Conservation (phyloP, 2,329 filamentous ascomycete genomes). For the Penicillium sclerotigenum region DNA sequence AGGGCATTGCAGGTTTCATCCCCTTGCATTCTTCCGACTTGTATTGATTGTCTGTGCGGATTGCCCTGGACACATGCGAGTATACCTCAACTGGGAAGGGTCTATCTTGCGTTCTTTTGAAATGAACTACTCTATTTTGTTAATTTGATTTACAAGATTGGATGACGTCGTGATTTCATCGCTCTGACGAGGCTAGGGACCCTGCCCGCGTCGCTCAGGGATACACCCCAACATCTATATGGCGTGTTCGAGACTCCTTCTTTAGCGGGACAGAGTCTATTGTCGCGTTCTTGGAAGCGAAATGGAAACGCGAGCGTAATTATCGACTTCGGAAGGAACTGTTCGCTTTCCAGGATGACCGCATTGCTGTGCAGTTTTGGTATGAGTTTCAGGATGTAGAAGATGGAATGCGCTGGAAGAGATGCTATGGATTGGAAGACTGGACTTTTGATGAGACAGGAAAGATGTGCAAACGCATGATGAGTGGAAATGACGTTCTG, state of each 20-base stretch:
- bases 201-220: constrained; percentile 64
- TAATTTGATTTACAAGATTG: not conserved
- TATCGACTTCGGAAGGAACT: constrained; percentile 80
- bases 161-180: constrained; percentile 12
- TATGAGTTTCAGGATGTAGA: constrained; percentile 71
- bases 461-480: constrained; percentile 48
- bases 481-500: constrained; percentile 48
- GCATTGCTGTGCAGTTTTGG: constrained; percentile 88
- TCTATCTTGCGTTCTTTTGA: not conserved
- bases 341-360: constrained; percentile 71
- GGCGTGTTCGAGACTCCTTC: constrained; percentile 74
- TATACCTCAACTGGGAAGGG: not conserved
- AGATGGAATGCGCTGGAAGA: constrained; percentile 67
- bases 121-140: not conserved
- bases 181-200: constrained; percentile 48
- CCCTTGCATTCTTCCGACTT: constrained; percentile 19
- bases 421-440: constrained; percentile 72
- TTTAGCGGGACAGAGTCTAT: constrained; percentile 67
- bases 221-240: constrained; percentile 73
- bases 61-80: constrained; percentile 4
- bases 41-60: constrained; percentile 18
- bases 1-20: constrained; percentile 10
- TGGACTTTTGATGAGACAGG: constrained; percentile 48
- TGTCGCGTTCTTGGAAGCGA: constrained; percentile 63
- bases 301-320: constrained; percentile 69